Percentiles rank a stretch among this genome's conserved stretches.
Conservation (phyloP, 805 yeast genomes). For the Yamadazyma sp. region DNA sequence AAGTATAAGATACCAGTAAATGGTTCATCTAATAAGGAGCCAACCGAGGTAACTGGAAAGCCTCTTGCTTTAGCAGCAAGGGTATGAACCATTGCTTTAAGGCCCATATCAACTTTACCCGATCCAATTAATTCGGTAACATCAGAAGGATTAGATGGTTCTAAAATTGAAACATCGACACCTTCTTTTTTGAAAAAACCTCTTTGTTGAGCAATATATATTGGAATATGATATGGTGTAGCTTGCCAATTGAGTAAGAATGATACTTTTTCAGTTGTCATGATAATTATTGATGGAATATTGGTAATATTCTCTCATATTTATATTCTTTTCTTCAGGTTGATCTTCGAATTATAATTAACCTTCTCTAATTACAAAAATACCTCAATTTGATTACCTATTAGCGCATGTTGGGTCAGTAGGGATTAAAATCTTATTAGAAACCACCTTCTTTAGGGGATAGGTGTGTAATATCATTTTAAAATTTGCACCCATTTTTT, state of each 20-base stretch:
- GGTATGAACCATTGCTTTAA: constrained; percentile 60
- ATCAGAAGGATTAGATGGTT: constrained; percentile 57
- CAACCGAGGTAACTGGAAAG: constrained; percentile 54
- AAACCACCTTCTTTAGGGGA: too few relatives aligned
- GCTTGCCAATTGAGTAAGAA: constrained; percentile 54
- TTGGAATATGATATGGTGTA: constrained; percentile 54
- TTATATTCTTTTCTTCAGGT: too few relatives aligned
- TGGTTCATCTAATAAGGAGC: constrained; percentile 54
- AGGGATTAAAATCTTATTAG: too few relatives aligned
- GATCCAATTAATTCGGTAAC: constrained; percentile 56
- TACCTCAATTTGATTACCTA: too few relatives aligned
- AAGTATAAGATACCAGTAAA: constrained; percentile 54
- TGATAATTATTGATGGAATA: neutral
- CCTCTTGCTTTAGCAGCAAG: constrained; percentile 60
- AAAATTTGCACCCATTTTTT: too few relatives aligned
- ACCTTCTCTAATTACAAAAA: too few relatives aligned
- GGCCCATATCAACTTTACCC: constrained; percentile 57
- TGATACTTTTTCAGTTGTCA: constrained; percentile 41
- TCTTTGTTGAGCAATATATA: constrained; percentile 46
- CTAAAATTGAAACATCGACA: constrained; percentile 49
- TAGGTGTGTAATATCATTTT: too few relatives aligned
- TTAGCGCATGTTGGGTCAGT: too few relatives aligned
- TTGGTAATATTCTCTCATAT: too few relatives aligned
- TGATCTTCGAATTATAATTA: too few relatives aligned
- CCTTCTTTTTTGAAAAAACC: constrained; percentile 52